Conservation (phyloP, 805 yeast species). For the Yamadazyma scolyti region DNA sequence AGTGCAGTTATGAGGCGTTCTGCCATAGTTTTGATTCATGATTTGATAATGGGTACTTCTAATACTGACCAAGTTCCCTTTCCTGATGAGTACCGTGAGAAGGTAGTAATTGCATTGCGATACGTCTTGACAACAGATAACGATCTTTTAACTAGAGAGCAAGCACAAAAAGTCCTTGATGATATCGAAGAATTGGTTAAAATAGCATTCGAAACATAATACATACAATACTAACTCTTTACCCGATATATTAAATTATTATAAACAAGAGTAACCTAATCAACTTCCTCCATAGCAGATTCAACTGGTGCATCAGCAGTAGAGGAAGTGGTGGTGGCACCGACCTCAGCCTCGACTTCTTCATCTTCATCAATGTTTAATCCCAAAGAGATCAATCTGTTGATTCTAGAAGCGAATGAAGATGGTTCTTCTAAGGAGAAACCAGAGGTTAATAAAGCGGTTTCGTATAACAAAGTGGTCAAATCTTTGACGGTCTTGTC, state of each 20-base stretch:
- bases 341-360: constrained; percentile 51
- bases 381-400: constrained; percentile 97
- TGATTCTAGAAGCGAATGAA: constrained; percentile 95
- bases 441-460: constrained; percentile 98
- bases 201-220: constrained; percentile 12
- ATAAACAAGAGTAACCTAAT: constrained; percentile 41
- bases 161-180: constrained; percentile 37
- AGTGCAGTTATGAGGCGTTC: constrained; percentile 67
- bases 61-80: constrained; percentile 46
- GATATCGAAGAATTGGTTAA: constrained; percentile 26
- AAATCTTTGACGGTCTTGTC: constrained; percentile 98
- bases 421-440: constrained; percentile 98
- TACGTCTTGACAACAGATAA: constrained; percentile 46
- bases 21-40: constrained; percentile 66
- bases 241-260: constrained; percentile 8
- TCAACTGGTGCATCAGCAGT: constrained; percentile 73
- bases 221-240: constrained; percentile 2
- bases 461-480: constrained; percentile 93
- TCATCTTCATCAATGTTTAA: constrained; percentile 94
- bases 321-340: constrained; percentile 40
- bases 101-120: constrained; percentile 38
- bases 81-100: constrained; percentile 45
- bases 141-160: constrained; percentile 60
- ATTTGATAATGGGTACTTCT: constrained; percentile 48
- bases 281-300: constrained; percentile 99